These are phyloP conservation scores for Colletotrichum navitas DNA, from an alignment of 2,329 filamentous ascomycete species.

Conservation along the genomic window DNA sequence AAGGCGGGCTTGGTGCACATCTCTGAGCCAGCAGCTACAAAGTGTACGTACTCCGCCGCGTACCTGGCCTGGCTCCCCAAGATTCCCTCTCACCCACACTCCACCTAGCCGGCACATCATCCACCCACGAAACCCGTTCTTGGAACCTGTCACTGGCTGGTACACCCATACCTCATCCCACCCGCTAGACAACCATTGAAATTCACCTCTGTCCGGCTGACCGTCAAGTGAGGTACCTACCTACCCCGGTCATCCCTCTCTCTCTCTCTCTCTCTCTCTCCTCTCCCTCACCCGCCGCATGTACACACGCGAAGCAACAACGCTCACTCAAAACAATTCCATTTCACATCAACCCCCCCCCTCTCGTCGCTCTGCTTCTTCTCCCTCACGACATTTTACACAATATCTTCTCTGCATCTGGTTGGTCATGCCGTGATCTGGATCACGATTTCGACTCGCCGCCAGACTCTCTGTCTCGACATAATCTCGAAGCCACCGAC, in stretches of 20 bases:
- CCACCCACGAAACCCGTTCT: conserved; percentile 30
- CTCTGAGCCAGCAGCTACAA: not conserved
- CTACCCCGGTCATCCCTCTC: conserved; percentile 27
- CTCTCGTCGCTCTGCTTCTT: conserved; percentile 7
- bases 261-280: not conserved
- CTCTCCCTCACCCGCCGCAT: not conserved
- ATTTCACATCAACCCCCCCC: conserved; percentile 31
- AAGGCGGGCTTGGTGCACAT: not conserved
- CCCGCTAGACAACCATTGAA: conserved; percentile 26
- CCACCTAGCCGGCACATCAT: conserved; percentile 17
- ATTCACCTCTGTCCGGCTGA: conserved; percentile 41
- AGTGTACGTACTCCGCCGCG: not conserved
- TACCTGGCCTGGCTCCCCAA: conserved; percentile 8
- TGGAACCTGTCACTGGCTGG: conserved; percentile 22
- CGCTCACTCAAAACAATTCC: conserved; percentile 14
- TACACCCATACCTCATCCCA: conserved; percentile 18
- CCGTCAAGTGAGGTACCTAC: conserved; percentile 10
- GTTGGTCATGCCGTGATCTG: conserved; percentile 26
- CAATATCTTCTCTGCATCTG: not conserved
- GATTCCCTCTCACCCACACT: not conserved
- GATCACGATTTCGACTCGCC: conserved; percentile 26
- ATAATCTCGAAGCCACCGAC: not conserved
- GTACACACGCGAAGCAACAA: conserved; percentile 12
- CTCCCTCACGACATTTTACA: conserved; percentile 11
- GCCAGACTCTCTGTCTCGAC: conserved; percentile 28